Evolutionary conservation across 805 yeast genomes (phyloP).

Genomic region (Kuraishia ogatae): DNA sequence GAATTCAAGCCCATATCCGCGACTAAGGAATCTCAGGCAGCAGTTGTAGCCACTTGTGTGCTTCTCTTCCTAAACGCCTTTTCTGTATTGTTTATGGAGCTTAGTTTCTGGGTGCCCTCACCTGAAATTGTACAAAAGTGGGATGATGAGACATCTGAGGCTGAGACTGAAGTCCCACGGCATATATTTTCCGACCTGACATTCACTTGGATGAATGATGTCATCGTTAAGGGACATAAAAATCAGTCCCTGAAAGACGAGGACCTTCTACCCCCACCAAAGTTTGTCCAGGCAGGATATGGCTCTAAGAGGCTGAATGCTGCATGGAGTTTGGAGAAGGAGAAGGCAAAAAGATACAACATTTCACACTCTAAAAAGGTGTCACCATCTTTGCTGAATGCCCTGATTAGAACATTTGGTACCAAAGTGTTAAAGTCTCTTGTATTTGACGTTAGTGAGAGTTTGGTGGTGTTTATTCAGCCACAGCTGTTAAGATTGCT

Average conservation of each 20-base stretch:
- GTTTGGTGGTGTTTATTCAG: conserved; percentile 33
- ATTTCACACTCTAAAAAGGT: neutral
- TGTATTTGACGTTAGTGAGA: conserved; percentile 28
- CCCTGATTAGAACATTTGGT: conserved; percentile 30
- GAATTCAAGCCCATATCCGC: conserved; percentile 7
- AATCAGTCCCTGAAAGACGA: conserved; percentile 25
- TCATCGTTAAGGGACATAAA: conserved; percentile 63
- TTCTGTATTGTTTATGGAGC: conserved; percentile 29
- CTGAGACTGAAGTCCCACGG: conserved; percentile 27
- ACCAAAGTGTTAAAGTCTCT: conserved; percentile 24
- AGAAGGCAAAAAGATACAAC: conserved; percentile 6
- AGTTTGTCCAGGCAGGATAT: conserved; percentile 23
- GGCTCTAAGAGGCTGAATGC: conserved; percentile 20
- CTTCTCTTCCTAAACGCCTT: conserved; percentile 21
- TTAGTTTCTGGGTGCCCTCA: conserved; percentile 11
- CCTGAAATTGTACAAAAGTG: neutral
- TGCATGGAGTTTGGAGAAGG: conserved; percentile 27
- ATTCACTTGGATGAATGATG: conserved; percentile 84
- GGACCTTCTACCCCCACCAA: conserved; percentile 34
- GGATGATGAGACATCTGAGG: conserved; percentile 25
- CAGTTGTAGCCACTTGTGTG: conserved; percentile 13
- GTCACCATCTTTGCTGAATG: conserved; percentile 21
- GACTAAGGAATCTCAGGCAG: neutral
- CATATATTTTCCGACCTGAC: conserved; percentile 71
- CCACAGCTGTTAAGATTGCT: conserved; percentile 49